Conservation (phyloP, 495 filamentous ascomycete genomes). For the Aspergillus taichungensis region DNA sequence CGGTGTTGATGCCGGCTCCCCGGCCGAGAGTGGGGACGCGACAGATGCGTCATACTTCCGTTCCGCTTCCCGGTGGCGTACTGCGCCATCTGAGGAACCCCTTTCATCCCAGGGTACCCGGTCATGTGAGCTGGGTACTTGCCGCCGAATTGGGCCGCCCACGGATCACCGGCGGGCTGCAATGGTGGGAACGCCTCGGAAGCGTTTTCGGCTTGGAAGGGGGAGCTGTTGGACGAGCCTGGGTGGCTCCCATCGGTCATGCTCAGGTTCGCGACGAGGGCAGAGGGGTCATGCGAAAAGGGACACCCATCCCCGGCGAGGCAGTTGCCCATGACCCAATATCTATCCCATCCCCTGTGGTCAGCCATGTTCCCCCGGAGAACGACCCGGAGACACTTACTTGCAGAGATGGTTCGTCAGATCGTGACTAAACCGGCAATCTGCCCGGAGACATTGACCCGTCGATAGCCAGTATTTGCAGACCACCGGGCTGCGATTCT, state of each 20-base stretch:
- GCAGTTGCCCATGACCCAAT: conserved; percentile 96
- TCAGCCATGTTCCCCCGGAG: no score
- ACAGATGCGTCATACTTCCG: conserved; percentile 30
- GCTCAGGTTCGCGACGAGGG: conserved; percentile 59
- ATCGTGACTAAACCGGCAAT: conserved; percentile 97
- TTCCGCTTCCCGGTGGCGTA: conserved; percentile 42
- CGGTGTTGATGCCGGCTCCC: conserved; percentile 77
- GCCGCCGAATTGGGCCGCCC: conserved; percentile 39
- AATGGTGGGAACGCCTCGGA: conserved; percentile 84
- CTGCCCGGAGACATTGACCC: conserved; percentile 85
- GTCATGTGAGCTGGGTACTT: conserved; percentile 31
- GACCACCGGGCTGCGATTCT: conserved; percentile 70
- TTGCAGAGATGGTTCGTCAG: conserved; percentile 95
- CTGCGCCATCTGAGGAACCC: conserved; percentile 19
- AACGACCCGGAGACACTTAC: conserved; percentile 46
- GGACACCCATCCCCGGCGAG: conserved; percentile 90
- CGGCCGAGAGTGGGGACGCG: conserved; percentile 72
- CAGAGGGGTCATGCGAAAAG: conserved; percentile 93
- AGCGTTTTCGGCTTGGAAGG: conserved; percentile 67
- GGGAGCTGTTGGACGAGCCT: conserved; percentile 20
- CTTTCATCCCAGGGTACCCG: conserved; percentile 19
- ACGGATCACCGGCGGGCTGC: conserved; percentile 52
- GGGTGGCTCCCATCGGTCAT: conserved; percentile 47
- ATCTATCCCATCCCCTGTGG: conserved; percentile 39
- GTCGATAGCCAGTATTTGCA: conserved; percentile 95